Conservation (phyloP, 495 filamentous ascomycete genomes). For the Pyrenula massariospora region DNA sequence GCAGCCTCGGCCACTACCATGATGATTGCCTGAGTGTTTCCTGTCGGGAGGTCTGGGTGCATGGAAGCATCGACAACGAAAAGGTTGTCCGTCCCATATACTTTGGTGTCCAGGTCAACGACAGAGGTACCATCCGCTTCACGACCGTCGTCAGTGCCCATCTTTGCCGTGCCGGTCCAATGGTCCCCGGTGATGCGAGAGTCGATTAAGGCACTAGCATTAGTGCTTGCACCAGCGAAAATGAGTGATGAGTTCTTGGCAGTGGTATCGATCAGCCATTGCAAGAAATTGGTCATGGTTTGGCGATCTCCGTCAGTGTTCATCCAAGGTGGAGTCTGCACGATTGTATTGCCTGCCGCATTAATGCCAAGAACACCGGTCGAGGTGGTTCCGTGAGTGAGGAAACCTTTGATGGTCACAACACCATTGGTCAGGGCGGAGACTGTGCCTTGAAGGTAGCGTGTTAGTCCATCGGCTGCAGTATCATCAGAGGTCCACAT, state of each 20-base stretch:
- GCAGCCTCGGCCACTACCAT: conserved; percentile 31
- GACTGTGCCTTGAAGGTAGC: conserved; percentile 22
- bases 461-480: conserved; percentile 9
- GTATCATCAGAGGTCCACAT: conserved; percentile 13
- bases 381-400: conserved; percentile 25
- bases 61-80: conserved; percentile 27
- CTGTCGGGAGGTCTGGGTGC: conserved; percentile 31
- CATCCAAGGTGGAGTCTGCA: conserved; percentile 31
- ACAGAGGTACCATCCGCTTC: conserved; percentile 46
- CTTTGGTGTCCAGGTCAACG: conserved; percentile 57
- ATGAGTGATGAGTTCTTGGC: conserved; percentile 33
- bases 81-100: conserved; percentile 61
- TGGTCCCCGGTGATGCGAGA: conserved; percentile 48
- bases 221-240: conserved; percentile 34
- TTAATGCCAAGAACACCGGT: conserved; percentile 48
- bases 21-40: conserved; percentile 30
- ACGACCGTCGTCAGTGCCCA: conserved; percentile 57
- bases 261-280: conserved; percentile 35
- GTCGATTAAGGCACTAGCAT: conserved; percentile 30
- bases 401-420: conserved; percentile 22
- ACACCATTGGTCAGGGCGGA: conserved; percentile 12
- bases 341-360: conserved; percentile 39
- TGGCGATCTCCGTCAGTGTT: conserved; percentile 13
- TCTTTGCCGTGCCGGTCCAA: conserved; percentile 55
- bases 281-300: conserved; percentile 17